phyloP scores from a whole-genome alignment of 1,139 yeast species.

The Candida gigantensis region DNA sequence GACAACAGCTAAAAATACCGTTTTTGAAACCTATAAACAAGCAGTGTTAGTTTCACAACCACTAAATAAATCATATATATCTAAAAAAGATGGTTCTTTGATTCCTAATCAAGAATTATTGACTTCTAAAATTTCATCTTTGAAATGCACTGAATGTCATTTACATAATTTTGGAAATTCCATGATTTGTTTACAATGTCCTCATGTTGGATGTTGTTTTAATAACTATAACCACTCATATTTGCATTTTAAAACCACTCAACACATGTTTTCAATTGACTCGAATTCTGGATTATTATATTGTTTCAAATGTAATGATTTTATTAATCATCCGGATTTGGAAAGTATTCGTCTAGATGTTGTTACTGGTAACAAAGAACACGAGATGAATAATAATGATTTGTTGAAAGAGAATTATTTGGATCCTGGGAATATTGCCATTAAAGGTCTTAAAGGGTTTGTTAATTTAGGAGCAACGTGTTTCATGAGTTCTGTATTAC shows the following conservation, averaged over 20 bases:
- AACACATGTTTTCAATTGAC: conserved; percentile 77
- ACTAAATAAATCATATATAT: conserved; percentile 22
- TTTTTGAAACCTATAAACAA: conserved; percentile 57
- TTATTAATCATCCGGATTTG: conserved; percentile 59
- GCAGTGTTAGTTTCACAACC: conserved; percentile 52
- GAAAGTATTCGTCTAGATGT: conserved; percentile 51
- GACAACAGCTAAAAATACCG: conserved; percentile 57
- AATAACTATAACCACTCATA: conserved; percentile 52
- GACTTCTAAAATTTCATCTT: conserved; percentile 41
- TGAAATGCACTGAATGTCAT: conserved; percentile 54
- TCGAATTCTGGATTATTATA: conserved; percentile 58
- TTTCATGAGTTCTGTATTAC: conserved; percentile 88
- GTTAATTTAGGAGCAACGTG: conserved; percentile 96
- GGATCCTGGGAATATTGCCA: conserved; percentile 61
- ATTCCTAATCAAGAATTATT: conserved; percentile 33
- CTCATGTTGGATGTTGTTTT: conserved; percentile 72
- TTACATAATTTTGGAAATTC: conserved; percentile 50
- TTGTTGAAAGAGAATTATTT: conserved; percentile 22
- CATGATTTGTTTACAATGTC: conserved; percentile 78
- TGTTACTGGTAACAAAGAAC: conserved; percentile 8
- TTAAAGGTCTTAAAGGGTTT: conserved; percentile 80
- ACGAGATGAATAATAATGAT: conserved; percentile 9
- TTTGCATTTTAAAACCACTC: conserved; percentile 58
- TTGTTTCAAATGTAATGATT: conserved; percentile 78
- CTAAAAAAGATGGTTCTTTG: conserved; percentile 34